Percentiles rank a stretch among this genome's conserved stretches.
Conservation (phyloP, 2,329 filamentous ascomycete species). For the Diaporthe australafricana region DNA sequence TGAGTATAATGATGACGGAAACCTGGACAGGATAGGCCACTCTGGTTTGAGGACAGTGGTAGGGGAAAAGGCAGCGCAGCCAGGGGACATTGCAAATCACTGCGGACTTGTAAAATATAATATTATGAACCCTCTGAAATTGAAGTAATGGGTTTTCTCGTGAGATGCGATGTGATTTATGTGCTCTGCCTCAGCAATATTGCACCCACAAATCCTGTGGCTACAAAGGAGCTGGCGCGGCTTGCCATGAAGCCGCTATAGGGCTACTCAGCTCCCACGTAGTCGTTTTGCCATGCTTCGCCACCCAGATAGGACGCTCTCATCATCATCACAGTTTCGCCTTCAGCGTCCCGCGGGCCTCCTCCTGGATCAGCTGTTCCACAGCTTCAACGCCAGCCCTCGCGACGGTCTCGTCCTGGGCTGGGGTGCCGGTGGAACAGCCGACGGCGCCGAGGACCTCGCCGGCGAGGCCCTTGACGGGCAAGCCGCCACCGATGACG, state of each 20-base stretch:
- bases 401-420: conserved; percentile 31
- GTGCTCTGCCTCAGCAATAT: neutral
- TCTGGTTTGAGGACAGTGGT: neutral
- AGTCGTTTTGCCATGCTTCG: neutral
- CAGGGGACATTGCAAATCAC: neutral
- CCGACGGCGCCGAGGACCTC: conserved; percentile 32
- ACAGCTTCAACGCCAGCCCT: conserved; percentile 29
- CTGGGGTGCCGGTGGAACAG: conserved; percentile 20
- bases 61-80: neutral
- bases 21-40: conserved; percentile 16
- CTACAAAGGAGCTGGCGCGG: neutral
- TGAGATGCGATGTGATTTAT: neutral
- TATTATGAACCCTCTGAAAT: neutral
- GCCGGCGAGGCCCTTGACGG: neutral
- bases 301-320: neutral
- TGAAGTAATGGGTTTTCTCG: neutral
- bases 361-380: conserved; percentile 12
- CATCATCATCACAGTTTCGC: conserved; percentile 22
- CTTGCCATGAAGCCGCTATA: neutral
- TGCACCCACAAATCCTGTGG: neutral
- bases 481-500: conserved; percentile 27
- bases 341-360: neutral
- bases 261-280: neutral
- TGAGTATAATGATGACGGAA: conserved; percentile 27
- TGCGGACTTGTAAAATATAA: conserved; percentile 29